These are phyloP conservation scores for Cucurbita moschata DNA, from an alignment of 306 rosid genomes.

Conservation along the genomic window DNA sequence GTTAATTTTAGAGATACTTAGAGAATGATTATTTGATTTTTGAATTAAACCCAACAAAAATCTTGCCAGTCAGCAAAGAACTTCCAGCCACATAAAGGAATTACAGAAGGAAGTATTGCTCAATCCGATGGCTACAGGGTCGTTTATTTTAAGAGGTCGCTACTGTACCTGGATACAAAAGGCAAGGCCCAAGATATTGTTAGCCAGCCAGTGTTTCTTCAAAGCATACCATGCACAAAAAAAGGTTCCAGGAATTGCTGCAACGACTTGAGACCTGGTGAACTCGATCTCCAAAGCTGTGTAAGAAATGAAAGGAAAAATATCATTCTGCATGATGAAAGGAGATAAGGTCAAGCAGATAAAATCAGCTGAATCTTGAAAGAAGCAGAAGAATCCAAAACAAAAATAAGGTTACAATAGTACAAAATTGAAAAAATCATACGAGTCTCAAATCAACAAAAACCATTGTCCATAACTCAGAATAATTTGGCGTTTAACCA, in stretches of 20 bases:
- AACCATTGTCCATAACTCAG: background rate
- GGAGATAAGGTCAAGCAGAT: conserved; percentile 34
- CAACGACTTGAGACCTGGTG: conserved; percentile 79
- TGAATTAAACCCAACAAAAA: background rate
- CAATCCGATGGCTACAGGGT: background rate
- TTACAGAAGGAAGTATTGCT: too few relatives aligned
- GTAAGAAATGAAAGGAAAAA: conserved; percentile 45
- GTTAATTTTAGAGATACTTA: background rate
- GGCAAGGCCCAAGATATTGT: conserved; percentile 85
- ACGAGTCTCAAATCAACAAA: background rate
- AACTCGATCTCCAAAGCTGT: conserved; percentile 96
- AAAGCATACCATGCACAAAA: conserved; percentile 97
- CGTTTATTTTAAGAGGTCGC: background rate
- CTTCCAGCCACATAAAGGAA: background rate
- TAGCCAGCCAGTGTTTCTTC: conserved; percentile 93
- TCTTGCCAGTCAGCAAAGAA: background rate
- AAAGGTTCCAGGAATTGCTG: conserved; percentile 88
- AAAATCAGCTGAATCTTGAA: conserved; percentile 7
- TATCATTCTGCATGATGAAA: conserved; percentile 47
- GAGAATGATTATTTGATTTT: background rate
- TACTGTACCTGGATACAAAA: conserved; percentile 88
- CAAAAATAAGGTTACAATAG: background rate
- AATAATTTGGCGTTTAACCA: background rate
- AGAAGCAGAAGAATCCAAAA: background rate
- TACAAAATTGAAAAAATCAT: background rate